Conservation (phyloP, 148 eudicot genomes). For the Diospyros lotus region DNA sequence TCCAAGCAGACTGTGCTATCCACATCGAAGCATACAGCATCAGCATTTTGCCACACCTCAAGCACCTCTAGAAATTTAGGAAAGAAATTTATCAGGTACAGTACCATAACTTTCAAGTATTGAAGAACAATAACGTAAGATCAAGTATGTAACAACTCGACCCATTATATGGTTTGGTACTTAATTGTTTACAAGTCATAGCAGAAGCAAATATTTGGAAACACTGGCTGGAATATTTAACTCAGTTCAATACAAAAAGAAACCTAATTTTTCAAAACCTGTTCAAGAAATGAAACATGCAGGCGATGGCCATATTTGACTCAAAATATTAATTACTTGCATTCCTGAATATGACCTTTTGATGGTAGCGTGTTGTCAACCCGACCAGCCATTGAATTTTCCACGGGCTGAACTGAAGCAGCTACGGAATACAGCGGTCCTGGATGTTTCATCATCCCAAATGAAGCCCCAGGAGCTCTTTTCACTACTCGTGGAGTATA, state of each 20-base stretch:
- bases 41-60: slow-evolving; percentile 64
- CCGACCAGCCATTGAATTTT: slow-evolving; percentile 35
- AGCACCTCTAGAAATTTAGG: slow-evolving; percentile 53
- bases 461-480: slow-evolving; percentile 28
- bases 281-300: background rate
- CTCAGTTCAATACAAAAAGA: background rate
- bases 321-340: background rate
- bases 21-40: slow-evolving; percentile 95
- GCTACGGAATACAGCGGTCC: slow-evolving; percentile 35
- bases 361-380: slow-evolving; percentile 74
- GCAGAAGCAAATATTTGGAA: background rate
- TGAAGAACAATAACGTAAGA: background rate
- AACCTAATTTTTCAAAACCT: background rate
- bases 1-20: slow-evolving; percentile 96
- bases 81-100: slow-evolving; percentile 3
- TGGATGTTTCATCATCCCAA: slow-evolving; percentile 33
- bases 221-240: slow-evolving; percentile 7
- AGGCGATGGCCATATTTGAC: background rate
- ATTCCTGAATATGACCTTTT: slow-evolving; percentile 44
- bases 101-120: background rate
- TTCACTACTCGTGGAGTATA: slow-evolving; percentile 18
- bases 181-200: background rate
- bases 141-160: background rate
- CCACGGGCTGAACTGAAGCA: slow-evolving; percentile 52
- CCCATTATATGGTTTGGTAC: background rate